phyloP scores from a whole-genome alignment of 2,329 filamentous ascomycete genomes.

The Diplodia scrobiculata region DNA sequence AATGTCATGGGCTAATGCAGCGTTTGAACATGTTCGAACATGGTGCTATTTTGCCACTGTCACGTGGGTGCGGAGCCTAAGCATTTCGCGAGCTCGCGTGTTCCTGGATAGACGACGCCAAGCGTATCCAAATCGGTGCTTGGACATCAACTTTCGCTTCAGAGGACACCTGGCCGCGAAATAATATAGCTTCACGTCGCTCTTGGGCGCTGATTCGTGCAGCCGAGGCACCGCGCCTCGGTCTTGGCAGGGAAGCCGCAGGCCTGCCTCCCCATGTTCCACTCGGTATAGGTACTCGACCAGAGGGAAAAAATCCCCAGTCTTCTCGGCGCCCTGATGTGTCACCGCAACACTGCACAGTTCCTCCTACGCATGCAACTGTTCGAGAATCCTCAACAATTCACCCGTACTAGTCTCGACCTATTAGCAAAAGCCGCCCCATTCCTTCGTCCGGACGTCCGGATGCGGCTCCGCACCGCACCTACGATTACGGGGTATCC shows the following conservation, averaged over 20 bases:
- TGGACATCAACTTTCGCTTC: neutral
- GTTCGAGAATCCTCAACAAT: neutral
- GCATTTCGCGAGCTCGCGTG: neutral
- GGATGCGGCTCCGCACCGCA: neutral
- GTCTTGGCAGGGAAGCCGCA: neutral
- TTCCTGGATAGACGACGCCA: neutral
- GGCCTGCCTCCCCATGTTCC: neutral
- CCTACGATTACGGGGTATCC: neutral
- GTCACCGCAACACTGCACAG: neutral
- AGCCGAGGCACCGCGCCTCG: neutral
- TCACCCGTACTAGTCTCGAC: neutral
- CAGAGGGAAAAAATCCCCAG: neutral
- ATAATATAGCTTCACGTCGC: neutral
- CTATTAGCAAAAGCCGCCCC: neutral
- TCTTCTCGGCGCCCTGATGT: neutral
- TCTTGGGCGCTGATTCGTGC: neutral
- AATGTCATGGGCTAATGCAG: neutral
- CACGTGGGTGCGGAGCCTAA: neutral
- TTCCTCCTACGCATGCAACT: neutral
- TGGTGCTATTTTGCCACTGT: neutral
- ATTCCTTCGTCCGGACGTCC: neutral
- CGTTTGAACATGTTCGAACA: neutral
- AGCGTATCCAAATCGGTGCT: neutral
- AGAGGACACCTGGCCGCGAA: neutral
- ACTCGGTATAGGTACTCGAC: neutral